Conservation (phyloP, 306 rosid genomes). For the Dryas alaskensis region DNA sequence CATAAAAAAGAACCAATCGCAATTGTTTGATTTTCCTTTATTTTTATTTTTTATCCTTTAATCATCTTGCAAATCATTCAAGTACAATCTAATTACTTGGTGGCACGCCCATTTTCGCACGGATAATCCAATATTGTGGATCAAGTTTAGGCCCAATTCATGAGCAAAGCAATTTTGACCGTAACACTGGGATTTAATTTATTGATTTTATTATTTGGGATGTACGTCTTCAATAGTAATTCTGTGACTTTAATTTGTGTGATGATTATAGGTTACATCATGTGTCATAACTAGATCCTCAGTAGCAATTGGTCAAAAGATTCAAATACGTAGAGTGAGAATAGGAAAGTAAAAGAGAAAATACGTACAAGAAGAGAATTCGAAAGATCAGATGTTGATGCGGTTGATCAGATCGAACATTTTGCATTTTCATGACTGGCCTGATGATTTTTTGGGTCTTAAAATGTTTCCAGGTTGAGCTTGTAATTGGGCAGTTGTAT, state of each 20-base stretch:
- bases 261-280: neutral
- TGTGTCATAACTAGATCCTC: neutral
- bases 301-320: neutral
- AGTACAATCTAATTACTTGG: too few relatives aligned
- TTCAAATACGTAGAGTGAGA: neutral
- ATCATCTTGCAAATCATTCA: too few relatives aligned
- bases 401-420: neutral
- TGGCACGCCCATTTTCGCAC: too few relatives aligned
- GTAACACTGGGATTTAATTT: neutral
- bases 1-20: too few relatives aligned
- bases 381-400: neutral
- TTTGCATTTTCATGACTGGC: neutral
- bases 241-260: neutral
- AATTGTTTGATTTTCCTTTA: too few relatives aligned
- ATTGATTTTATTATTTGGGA: neutral
- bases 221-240: neutral
- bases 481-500: conserved; percentile 46
- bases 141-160: too few relatives aligned
- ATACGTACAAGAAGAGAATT: neutral
- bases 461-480: conserved; percentile 81
- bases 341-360: neutral
- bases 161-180: too few relatives aligned
- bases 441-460: neutral
- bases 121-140: too few relatives aligned
- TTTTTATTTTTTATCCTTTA: too few relatives aligned